These are phyloP conservation scores for Ganoderma sp. DNA, from an alignment of 1,284 basidiomycete genomes.

Conservation along the genomic window DNA sequence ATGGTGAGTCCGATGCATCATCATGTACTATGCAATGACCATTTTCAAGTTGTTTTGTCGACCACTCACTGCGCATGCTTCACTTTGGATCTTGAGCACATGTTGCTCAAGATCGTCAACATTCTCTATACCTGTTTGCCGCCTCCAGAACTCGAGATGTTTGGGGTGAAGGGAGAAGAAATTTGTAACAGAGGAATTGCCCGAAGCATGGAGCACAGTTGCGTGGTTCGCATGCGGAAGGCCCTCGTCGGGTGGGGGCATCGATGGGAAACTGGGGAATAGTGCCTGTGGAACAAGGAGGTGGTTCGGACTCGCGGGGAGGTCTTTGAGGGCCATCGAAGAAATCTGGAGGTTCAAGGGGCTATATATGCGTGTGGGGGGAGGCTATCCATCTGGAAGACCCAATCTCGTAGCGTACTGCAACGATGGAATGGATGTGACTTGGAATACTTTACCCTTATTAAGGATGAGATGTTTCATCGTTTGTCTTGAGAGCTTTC, in stretches of 20 bases:
- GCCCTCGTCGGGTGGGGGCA: neutral
- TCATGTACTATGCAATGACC: too few relatives aligned
- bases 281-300: too few relatives aligned
- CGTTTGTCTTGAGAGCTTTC: too few relatives aligned
- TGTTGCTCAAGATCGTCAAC: slow-evolving; percentile 49
- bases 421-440: too few relatives aligned
- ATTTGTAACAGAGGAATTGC: neutral
- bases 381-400: too few relatives aligned
- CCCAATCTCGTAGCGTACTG: too few relatives aligned
- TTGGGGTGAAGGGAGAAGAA: slow-evolving; percentile 19
- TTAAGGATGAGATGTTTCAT: too few relatives aligned
- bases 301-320: too few relatives aligned
- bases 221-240: neutral
- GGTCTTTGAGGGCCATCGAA: too few relatives aligned
- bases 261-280: neutral
- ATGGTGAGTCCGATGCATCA: neutral
- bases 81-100: slow-evolving; percentile 47
- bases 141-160: slow-evolving; percentile 46
- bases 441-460: too few relatives aligned
- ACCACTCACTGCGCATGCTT: slow-evolving; percentile 22
- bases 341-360: too few relatives aligned
- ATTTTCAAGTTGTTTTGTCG: neutral
- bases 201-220: neutral
- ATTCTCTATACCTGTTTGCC: slow-evolving; percentile 46
- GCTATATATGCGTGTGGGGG: too few relatives aligned